Base-by-base conservation (phyloP, 257 asterid genomes). In the Nicotiana obtusifolia region DNA sequence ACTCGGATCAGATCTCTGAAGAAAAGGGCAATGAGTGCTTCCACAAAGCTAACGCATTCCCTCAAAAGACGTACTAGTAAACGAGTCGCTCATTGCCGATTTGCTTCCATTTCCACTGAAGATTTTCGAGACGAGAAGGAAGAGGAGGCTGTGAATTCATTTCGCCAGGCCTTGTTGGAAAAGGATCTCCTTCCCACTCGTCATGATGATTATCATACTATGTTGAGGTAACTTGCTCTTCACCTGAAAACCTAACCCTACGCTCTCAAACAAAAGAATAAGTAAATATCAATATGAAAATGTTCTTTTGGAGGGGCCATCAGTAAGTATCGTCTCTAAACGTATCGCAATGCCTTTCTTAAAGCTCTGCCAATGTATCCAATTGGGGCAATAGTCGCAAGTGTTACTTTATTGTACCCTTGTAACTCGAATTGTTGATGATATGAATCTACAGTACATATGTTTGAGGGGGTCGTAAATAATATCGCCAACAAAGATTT, bases 161-260 rank as follows among this genome's bases (percentile, higher is more conserved):
- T 94, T 87, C 92, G 95, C 64, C 90, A 80, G 86, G 85, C 82
- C 80, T 88, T 96, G 93, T 81, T 91, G 83, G 95, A 90, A 77
- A 92, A 88, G 81, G 94, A 88, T 86, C 81, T 92, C 83, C 97
- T 96, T 86, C 98, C 94, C 16, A 67, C 90, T 64, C 90, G 87
- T 60, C 98, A 96, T 78, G 97, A 94, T 91, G 99, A 96, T 84
- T 93, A 93, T 83, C 98, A 93, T 81, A 89, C 88, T 73, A 67
- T 93, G 91, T 86, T 94, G 90, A 94, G 99, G 99, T 95, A 75
- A 75, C 62, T 75, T 75, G 62, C 41, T 49, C 24, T 15, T 73
- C 79, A 22, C 22, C 35, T 69, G 78, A 69, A 41, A 22, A 41
- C 5, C 30, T 69, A 41, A 69, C 14, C 20, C 6, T 69, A 11